Percentiles rank a stretch among this genome's conserved stretches.
Evolutionary conservation across 805 yeast species (phyloP).

Genomic region (Debaryomyces prosopidis): DNA sequence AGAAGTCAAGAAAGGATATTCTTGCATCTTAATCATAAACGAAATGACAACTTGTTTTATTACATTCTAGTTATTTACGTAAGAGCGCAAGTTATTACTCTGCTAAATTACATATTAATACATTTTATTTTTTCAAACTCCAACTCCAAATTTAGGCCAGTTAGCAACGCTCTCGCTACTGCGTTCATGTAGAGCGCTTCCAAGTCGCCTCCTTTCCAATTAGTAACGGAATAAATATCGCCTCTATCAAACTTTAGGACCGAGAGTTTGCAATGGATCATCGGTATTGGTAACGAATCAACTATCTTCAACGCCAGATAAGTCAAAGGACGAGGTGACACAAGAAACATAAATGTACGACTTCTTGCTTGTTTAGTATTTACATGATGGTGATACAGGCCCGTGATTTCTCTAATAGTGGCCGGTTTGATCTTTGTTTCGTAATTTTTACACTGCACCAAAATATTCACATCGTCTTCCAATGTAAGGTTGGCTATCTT

Average conservation of each 20-base stretch:
- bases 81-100: too few relatives aligned
- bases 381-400: slow-evolving; percentile 46
- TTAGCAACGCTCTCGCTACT: slow-evolving; percentile 17
- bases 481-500: slow-evolving; percentile 16
- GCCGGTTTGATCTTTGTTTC: slow-evolving; percentile 44
- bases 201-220: slow-evolving; percentile 39
- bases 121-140: slow-evolving; percentile 16
- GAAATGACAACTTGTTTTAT: too few relatives aligned
- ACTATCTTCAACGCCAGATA: slow-evolving; percentile 46
- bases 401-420: slow-evolving; percentile 53
- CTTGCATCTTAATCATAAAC: too few relatives aligned
- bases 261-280: slow-evolving; percentile 43
- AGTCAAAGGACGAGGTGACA: slow-evolving; percentile 49
- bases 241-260: slow-evolving; percentile 24
- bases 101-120: background rate
- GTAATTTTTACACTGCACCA: slow-evolving; percentile 59
- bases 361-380: slow-evolving; percentile 14
- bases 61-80: too few relatives aligned
- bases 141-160: slow-evolving; percentile 28
- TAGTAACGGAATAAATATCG: slow-evolving; percentile 30
- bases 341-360: slow-evolving; percentile 40
- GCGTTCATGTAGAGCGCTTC: slow-evolving; percentile 22
- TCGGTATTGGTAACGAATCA: slow-evolving; percentile 46
- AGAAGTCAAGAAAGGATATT: too few relatives aligned
- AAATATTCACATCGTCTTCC: slow-evolving; percentile 34